These are phyloP conservation scores for Wickerhamiella galacta DNA, from an alignment of 805 yeast species.

Conservation along the genomic window DNA sequence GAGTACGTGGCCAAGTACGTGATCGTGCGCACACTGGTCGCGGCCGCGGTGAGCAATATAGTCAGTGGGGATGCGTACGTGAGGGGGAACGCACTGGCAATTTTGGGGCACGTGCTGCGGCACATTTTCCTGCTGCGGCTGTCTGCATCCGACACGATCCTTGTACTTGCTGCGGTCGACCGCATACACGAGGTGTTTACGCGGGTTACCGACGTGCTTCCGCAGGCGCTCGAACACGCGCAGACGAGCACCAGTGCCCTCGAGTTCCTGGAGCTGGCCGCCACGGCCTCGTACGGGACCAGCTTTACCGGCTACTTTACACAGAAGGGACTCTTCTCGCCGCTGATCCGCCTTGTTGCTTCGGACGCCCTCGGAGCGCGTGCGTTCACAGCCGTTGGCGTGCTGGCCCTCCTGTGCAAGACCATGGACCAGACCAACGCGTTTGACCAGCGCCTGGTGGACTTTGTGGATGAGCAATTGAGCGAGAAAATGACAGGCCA, in stretches of 20 bases:
- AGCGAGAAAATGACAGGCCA: conserved; percentile 20
- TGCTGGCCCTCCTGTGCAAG: conserved; percentile 23
- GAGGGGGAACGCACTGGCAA: conserved; percentile 14
- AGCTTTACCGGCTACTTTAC: conserved; percentile 20
- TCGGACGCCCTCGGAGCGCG: conserved; percentile 13
- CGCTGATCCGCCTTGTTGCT: conserved; percentile 20
- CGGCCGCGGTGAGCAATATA: conserved; percentile 15
- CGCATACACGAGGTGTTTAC: conserved; percentile 18
- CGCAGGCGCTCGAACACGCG: conserved; percentile 14
- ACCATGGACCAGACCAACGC: conserved; percentile 22
- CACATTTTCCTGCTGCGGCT: conserved; percentile 17
- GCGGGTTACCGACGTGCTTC: conserved; percentile 17
- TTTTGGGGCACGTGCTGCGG: conserved; percentile 17
- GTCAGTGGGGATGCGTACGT: conserved; percentile 3
- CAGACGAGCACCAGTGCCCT: conserved; percentile 5
- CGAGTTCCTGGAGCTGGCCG: conserved; percentile 15
- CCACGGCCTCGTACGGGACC: conserved; percentile 21
- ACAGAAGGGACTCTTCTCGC: conserved; percentile 23
- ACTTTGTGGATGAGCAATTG: conserved; percentile 23
- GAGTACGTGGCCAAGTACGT: conserved; percentile 10
- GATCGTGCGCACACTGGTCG: conserved; percentile 14
- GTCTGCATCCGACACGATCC: conserved; percentile 18
- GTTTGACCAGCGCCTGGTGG: conserved; percentile 24
- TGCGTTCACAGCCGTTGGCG: conserved; percentile 24
- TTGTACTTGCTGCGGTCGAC: conserved; percentile 23